Conservation (phyloP, 2,329 filamentous ascomycete genomes). For the Aurifilum marmelostoma region DNA sequence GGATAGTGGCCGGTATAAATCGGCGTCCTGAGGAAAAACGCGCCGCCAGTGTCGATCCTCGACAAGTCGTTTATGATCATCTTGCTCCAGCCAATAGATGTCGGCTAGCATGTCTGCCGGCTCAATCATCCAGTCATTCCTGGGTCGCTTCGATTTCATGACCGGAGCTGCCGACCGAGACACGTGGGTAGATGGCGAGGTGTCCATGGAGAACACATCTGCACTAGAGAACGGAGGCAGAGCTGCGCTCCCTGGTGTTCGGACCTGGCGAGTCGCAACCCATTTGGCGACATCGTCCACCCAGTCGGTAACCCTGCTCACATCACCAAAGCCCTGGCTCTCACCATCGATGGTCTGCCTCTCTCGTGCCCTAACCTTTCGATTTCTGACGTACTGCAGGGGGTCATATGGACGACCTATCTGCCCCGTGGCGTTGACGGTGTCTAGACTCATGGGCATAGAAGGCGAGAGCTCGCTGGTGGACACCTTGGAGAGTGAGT, state of each 20-base stretch:
- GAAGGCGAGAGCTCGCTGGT: constrained; percentile 49
- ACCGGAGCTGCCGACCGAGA: constrained; percentile 46
- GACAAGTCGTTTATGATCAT: constrained; percentile 76
- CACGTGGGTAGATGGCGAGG: constrained; percentile 46
- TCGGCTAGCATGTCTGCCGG: constrained; percentile 89
- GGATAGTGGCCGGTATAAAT: constrained; percentile 37
- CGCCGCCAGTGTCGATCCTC: constrained; percentile 77
- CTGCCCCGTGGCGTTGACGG: constrained; percentile 41
- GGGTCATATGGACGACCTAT: constrained; percentile 83
- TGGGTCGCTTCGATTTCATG: constrained; percentile 69
- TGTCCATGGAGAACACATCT: constrained; percentile 47
- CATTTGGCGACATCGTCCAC: constrained; percentile 67
- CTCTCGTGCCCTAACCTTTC: constrained; percentile 81
- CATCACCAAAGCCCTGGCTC: constrained; percentile 75
- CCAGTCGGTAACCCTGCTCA: constrained; percentile 74
- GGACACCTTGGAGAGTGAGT: constrained; percentile 39
- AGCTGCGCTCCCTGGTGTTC: constrained; percentile 38
- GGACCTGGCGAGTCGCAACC: constrained; percentile 43
- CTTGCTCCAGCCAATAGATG: constrained; percentile 85
- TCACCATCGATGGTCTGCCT: constrained; percentile 74
- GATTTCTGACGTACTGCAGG: constrained; percentile 88
- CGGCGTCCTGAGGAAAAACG: constrained; percentile 61
- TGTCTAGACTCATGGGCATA: constrained; percentile 37
- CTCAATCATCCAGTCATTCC: constrained; percentile 82
- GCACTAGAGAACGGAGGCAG: constrained; percentile 53